phyloP scores from a whole-genome alignment of 2,329 filamentous ascomycete genomes.

The Aspergillus sp. region DNA sequence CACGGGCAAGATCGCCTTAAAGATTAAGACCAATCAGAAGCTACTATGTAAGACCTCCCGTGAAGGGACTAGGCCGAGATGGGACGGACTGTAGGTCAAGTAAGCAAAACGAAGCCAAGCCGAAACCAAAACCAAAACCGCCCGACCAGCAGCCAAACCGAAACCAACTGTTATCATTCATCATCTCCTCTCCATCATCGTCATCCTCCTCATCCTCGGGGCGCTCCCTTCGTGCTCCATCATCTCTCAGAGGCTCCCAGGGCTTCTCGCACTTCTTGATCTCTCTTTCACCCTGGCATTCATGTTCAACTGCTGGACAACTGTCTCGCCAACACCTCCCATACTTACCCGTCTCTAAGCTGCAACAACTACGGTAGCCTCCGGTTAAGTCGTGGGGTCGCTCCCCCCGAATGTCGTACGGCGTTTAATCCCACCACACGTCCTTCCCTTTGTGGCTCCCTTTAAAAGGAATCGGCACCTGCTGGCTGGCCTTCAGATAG shows the following conservation, averaged over 20 bases:
- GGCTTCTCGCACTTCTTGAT: conserved; percentile 12
- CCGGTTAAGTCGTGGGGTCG: conserved; percentile 13
- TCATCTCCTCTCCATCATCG: neutral
- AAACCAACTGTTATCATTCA: neutral
- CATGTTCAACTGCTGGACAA: neutral
- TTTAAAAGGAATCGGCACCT: conserved; percentile 1
- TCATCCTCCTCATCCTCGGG: conserved; percentile 1
- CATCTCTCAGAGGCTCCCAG: neutral
- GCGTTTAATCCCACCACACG: conserved; percentile 6
- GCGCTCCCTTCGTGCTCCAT: conserved; percentile 1
- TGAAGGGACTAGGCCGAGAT: neutral
- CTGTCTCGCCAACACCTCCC: neutral
- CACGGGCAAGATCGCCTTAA: neutral
- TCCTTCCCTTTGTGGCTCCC: conserved; percentile 5
- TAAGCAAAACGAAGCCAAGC: conserved; percentile 2
- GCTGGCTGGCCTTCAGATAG: neutral
- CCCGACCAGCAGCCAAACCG: neutral
- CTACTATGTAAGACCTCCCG: neutral
- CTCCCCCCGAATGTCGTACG: conserved; percentile 6
- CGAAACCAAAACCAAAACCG: neutral
- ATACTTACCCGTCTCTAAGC: too few species aligned
- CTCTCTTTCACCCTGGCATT: conserved; percentile 6
- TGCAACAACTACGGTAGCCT: neutral
- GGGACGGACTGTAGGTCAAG: neutral
- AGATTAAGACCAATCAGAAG: neutral